Evolutionary conservation across 1,284 basidiomycete species (phyloP), one percentile per base, ranked within the genome.

Genomic region (Naganishia sp.): DNA sequence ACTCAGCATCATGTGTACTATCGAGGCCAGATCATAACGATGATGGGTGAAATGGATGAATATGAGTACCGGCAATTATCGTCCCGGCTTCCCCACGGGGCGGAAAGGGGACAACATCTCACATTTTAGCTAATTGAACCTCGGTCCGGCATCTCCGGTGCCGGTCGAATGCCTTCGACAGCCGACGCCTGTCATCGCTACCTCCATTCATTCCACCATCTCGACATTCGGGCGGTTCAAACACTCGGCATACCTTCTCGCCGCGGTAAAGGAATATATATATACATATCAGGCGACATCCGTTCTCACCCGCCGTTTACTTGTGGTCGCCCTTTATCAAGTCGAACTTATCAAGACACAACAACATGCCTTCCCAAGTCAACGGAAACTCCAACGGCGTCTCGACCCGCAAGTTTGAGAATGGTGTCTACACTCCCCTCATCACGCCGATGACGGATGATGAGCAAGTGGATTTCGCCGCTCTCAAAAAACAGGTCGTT

Each of bases 401-500:
- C 25, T 16, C 53, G 13, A 28, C 45, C 31, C 49, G 66, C 57
- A 61, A 61, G 55, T 69, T 68, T 66, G 56, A 70, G 31, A 74
- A 75, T 66, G 78, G 79, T 43, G 73, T 75, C 69, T 80, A 78
- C 69, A 79, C 79, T 63, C 82, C 83, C 39, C 77, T 83, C 68
- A 78, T 80, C 67, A 83, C 81, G 1, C 77, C 79, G n/a, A 80
- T 82, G 77, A 74, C 73, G 45, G 71, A 69, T 11, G 76, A 77
- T 66, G 78, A 78, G 64, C 69, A 73, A 36, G 71, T 82, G 71
- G 77, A 82, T 72, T 70, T 77, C 55, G 73, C 72, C 18, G 78
- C 80, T 11, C 72, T 81, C 55, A 72, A 77, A n/a, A 76, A 75
- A 64, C 80, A 81, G 70, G 78, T 81, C 56, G 76, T 81, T 28